These are phyloP conservation scores for Sugiyamaella chiloensis DNA, from an alignment of 805 yeast species.

Conservation along the genomic window DNA sequence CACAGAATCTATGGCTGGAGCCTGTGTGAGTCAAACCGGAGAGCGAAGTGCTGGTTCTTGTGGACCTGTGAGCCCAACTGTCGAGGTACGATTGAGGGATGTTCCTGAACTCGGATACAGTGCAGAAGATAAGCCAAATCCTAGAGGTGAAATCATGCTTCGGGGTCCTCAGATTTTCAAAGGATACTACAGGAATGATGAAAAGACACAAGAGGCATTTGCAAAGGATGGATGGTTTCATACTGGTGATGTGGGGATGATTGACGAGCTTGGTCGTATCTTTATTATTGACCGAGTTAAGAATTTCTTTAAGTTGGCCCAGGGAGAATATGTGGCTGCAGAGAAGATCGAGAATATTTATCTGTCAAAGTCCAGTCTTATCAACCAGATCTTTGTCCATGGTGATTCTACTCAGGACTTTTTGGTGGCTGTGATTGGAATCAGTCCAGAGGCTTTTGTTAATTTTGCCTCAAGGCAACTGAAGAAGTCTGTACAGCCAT, in stretches of 20 bases:
- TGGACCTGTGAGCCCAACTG: conserved; percentile 54
- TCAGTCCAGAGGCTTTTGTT: conserved; percentile 48
- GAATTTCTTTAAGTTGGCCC: conserved; percentile 68
- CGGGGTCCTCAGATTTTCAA: conserved; percentile 63
- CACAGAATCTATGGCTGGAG: conserved; percentile 70
- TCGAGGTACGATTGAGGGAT: conserved; percentile 60
- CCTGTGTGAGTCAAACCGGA: conserved; percentile 38
- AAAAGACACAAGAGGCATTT: conserved; percentile 51
- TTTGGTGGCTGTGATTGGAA: conserved; percentile 61
- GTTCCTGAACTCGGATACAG: conserved; percentile 61
- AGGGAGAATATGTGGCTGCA: conserved; percentile 70
- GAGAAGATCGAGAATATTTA: conserved; percentile 70
- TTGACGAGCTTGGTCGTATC: conserved; percentile 53
- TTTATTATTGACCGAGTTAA: conserved; percentile 70
- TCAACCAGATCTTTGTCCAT: conserved; percentile 56
- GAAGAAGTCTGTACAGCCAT: conserved; percentile 30
- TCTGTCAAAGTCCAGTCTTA: conserved; percentile 48
- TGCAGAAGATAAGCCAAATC: conserved; percentile 40
- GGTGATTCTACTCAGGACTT: conserved; percentile 59
- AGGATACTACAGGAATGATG: conserved; percentile 54
- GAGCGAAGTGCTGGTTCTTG: conserved; percentile 53
- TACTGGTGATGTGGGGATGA: conserved; percentile 62
- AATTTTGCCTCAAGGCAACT: conserved; percentile 30
- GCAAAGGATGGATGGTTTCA: conserved; percentile 62
- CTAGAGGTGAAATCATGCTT: conserved; percentile 57